Conservation (phyloP, 768 basidiomycete genomes). For the Roridomyces roridus region DNA sequence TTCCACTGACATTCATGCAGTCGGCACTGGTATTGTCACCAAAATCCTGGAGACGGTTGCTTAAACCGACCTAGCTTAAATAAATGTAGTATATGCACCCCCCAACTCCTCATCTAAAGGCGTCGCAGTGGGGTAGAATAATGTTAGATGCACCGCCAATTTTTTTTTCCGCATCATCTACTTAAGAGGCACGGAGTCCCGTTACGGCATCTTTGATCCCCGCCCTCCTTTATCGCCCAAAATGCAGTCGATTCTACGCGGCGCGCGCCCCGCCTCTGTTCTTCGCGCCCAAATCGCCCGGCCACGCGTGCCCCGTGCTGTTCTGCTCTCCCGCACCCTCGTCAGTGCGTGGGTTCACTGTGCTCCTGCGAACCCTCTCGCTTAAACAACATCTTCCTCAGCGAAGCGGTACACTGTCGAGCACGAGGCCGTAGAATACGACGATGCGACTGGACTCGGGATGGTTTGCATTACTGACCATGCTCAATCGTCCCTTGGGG, state of each 20-base stretch:
- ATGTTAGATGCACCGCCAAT: conserved; percentile 5
- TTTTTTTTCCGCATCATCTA: not conserved
- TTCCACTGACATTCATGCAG: not conserved
- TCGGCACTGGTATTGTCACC: conserved; percentile 76
- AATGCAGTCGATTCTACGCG: conserved; percentile 47
- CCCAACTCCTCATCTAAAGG: conserved; percentile 26
- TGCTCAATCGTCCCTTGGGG: conserved; percentile 90
- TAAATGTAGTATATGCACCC: conserved; percentile 22
- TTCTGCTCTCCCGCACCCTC: conserved; percentile 52
- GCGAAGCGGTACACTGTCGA: conserved; percentile 85
- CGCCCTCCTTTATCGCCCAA: conserved; percentile 14
- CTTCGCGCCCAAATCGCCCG: conserved; percentile 29
- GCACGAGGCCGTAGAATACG: conserved; percentile 86
- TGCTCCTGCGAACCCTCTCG: not conserved
- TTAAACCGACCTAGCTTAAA: conserved; percentile 3
- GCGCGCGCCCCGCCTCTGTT: conserved; percentile 22
- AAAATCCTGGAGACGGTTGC: conserved; percentile 65
- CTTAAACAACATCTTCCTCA: no score
- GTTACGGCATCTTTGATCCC: not conserved
- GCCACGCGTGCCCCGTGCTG: conserved; percentile 31
- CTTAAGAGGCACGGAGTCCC: not conserved
- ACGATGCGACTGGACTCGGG: conserved; percentile 78
- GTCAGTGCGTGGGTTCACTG: conserved; percentile 59
- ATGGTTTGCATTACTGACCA: conserved; percentile 89
- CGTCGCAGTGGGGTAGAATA: conserved; percentile 18